phyloP scores from a whole-genome alignment of 495 filamentous ascomycete genomes.

The Hypoxylon fuscum region DNA sequence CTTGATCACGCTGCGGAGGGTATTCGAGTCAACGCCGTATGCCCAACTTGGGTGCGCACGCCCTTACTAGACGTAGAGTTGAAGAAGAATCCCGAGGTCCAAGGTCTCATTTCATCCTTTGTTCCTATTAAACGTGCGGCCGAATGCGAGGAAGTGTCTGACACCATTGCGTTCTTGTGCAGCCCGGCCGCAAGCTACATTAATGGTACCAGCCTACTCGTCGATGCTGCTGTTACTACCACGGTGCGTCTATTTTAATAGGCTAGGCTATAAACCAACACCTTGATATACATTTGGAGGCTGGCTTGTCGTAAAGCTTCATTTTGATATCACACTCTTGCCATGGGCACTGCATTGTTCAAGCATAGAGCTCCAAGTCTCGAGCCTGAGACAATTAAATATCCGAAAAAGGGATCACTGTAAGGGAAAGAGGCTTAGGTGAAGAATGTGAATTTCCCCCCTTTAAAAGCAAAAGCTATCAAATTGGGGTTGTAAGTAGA shows the following conservation, averaged over 20 bases:
- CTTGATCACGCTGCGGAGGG: constrained; percentile 43
- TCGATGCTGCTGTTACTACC: constrained; percentile 1
- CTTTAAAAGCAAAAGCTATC: too few relatives aligned
- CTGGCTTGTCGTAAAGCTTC: too few relatives aligned
- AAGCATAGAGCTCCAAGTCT: too few relatives aligned
- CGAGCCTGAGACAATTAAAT: too few relatives aligned
- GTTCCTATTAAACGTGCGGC: constrained; percentile 50
- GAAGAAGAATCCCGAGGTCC: constrained; percentile 20
- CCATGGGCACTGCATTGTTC: too few relatives aligned
- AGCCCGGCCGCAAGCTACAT: constrained; percentile 39
- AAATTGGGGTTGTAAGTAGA: too few relatives aligned
- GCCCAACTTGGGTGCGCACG: constrained; percentile 54
- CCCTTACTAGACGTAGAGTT: constrained; percentile 48
- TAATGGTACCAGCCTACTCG: constrained; percentile 1
- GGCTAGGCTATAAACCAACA: too few relatives aligned
- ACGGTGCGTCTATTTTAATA: not conserved
- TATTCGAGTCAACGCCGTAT: constrained; percentile 57
- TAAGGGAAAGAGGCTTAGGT: too few relatives aligned
- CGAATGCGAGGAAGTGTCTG: constrained; percentile 52
- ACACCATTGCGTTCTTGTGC: constrained; percentile 53
- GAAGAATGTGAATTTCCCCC: too few relatives aligned
- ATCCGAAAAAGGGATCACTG: too few relatives aligned
- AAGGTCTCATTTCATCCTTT: constrained; percentile 31
- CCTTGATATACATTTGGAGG: too few relatives aligned
- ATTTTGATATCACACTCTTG: too few relatives aligned